Conservation (phyloP, 1,139 yeast species). For the Debaryomycetaceae sp. region DNA sequence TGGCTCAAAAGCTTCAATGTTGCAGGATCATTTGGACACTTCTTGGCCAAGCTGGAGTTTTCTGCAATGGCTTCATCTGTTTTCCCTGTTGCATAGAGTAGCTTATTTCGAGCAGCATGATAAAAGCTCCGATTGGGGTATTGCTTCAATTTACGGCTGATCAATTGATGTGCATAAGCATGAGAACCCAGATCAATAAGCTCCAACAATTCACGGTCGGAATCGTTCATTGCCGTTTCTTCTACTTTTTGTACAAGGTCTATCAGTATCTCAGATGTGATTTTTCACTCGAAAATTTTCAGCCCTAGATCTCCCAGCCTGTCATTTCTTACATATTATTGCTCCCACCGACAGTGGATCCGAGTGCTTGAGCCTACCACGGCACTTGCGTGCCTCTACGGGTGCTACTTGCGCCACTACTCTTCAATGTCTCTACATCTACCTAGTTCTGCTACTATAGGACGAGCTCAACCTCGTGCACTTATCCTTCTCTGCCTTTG, state of each 20-base stretch:
- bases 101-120: slow-evolving; percentile 47
- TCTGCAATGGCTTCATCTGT: slow-evolving; percentile 39
- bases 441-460: background rate
- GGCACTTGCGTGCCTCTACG: no score
- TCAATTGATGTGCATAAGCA: slow-evolving; percentile 48
- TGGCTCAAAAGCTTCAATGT: slow-evolving; percentile 47
- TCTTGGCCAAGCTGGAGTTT: slow-evolving; percentile 38
- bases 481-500: slow-evolving; percentile 21
- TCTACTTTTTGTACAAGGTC: background rate
- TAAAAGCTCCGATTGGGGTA: slow-evolving; percentile 56
- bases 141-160: slow-evolving; percentile 49
- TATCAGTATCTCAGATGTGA: background rate
- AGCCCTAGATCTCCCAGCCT: no score
- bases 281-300: background rate
- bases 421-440: background rate
- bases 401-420: background rate
- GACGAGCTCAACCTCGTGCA: background rate
- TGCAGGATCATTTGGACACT: slow-evolving; percentile 53
- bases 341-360: no score
- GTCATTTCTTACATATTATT: no score
- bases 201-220: slow-evolving; percentile 24
- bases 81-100: slow-evolving; percentile 42
- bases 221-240: slow-evolving; percentile 19
- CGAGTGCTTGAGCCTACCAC: no score
- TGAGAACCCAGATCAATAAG: slow-evolving; percentile 56